Evolutionary conservation across 2,329 filamentous ascomycete genomes (phyloP), one percentile per base, ranked within the genome.

Genomic region (Trichoderma asperellum): DNA sequence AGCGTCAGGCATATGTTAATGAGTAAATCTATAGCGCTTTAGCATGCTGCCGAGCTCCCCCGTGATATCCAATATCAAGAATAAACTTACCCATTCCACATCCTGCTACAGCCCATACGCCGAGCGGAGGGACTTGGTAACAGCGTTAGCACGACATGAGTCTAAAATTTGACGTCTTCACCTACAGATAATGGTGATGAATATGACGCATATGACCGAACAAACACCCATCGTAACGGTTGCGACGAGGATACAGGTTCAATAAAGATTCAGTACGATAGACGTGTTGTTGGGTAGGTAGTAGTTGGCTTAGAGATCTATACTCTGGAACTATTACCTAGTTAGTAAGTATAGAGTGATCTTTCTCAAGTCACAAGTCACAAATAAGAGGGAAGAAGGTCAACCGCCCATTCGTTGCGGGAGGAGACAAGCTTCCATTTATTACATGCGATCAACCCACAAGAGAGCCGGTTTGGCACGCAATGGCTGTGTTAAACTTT

Each of bases 1-100:
- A 91, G 74, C 0, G 89, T 92, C 71, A 92, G 80, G 73, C 86
- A 84, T 74, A 92, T 86, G 77, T 92, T 92, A 79, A 92, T 86
- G 64, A 89, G 82, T 40, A 92, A 79, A 75, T 92, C 89, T 74
- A 81, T 78, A 53, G 24, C 29, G 35, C 10, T 68, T 76, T 49
- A 75, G 71, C 59, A 29, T 27, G 24, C 43, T 11, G 2, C 29
- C 12, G 55, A 27, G 1, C 2, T 16, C 12, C 16, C 27, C 14
- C 27, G 5, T 24, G 5, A 14, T 35, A 24, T 24, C 8, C 16
- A 12, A 14, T 2, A 37, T 68, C 67, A n/a, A n/a, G 49, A 37
- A 52, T 37, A 34, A 37, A 76, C 80, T 75, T 78, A 83, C 82
- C 82, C 76, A 81, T 81, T 70, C 89, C 88, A 75, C 89, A 92